Conservation (phyloP, 176 grass and related monocot species). For the Musa acuminata region DNA sequence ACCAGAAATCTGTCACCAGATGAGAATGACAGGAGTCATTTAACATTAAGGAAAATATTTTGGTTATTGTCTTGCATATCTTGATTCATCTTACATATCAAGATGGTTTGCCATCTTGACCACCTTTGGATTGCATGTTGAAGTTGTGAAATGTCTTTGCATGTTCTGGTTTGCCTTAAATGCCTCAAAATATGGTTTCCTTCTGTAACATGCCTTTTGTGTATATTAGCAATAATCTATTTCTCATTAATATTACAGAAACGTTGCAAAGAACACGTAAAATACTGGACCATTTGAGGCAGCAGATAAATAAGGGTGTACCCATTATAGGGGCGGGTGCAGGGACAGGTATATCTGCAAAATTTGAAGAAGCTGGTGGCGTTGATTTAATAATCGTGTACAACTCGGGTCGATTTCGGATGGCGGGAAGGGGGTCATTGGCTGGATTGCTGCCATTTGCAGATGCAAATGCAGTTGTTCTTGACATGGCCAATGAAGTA, state of each 20-base stretch:
- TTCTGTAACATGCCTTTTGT: neutral
- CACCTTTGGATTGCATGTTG: no score
- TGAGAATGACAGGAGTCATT: no score
- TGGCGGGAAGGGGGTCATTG: conserved; percentile 88
- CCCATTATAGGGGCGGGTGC: conserved; percentile 86
- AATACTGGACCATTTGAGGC: conserved; percentile 48
- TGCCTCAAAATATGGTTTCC: no score
- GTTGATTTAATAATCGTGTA: conserved; percentile 93
- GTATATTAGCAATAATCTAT: neutral
- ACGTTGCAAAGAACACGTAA: conserved; percentile 57
- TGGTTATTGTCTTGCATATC: no score
- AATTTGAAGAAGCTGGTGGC: conserved; percentile 94
- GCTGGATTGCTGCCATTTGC: conserved; percentile 82
- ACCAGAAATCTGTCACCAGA: no score
- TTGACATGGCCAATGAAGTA: conserved; percentile 95
- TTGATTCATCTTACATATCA: no score
- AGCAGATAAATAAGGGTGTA: conserved; percentile 65
- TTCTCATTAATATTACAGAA: conserved; percentile 40
- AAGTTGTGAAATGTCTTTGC: no score
- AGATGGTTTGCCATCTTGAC: neutral
- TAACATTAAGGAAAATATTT: no score
- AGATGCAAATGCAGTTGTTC: conserved; percentile 85
- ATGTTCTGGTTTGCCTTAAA: no score
- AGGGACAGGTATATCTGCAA: conserved; percentile 89
- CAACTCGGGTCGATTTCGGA: conserved; percentile 84